Conservation (phyloP, 768 basidiomycete genomes). For the Pisolithus orientalis region DNA sequence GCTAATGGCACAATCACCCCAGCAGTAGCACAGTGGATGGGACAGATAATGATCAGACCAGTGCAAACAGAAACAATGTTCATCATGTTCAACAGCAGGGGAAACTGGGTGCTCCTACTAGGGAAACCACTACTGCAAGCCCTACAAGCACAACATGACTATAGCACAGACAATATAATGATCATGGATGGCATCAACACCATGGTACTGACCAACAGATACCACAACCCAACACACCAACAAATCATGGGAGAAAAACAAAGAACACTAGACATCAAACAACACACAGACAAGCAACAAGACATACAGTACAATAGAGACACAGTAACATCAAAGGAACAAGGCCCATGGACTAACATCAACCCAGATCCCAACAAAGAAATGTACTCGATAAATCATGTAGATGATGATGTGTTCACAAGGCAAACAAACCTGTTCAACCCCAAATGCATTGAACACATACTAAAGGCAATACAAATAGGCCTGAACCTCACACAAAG, state of each 20-base stretch:
- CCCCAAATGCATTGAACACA: constrained; percentile 11
- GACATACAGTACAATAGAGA: too few relatives aligned
- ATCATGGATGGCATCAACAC: not conserved
- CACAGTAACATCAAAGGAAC: too few relatives aligned
- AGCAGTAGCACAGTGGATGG: not conserved
- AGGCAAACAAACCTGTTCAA: not conserved
- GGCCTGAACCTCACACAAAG: constrained; percentile 24
- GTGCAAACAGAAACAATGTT: not conserved
- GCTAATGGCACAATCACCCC: not conserved
- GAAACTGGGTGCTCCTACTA: constrained; percentile 22
- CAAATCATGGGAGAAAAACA: not conserved
- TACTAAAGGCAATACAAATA: constrained; percentile 16
- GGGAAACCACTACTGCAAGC: constrained; percentile 22
- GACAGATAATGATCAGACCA: not conserved
- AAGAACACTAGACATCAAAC: not conserved
- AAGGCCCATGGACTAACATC: too few relatives aligned
- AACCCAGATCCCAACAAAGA: not conserved
- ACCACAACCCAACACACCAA: not conserved
- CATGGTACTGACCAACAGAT: not conserved
- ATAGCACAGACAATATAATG: constrained; percentile 5
- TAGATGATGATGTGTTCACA: not conserved
- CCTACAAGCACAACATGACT: constrained; percentile 22
- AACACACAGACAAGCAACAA: not conserved
- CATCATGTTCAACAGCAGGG: constrained; percentile 9
- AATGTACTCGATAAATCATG: not conserved